Base-by-base conservation (phyloP, 257 asterid genomes). In the Solanum chiquidenum region DNA sequence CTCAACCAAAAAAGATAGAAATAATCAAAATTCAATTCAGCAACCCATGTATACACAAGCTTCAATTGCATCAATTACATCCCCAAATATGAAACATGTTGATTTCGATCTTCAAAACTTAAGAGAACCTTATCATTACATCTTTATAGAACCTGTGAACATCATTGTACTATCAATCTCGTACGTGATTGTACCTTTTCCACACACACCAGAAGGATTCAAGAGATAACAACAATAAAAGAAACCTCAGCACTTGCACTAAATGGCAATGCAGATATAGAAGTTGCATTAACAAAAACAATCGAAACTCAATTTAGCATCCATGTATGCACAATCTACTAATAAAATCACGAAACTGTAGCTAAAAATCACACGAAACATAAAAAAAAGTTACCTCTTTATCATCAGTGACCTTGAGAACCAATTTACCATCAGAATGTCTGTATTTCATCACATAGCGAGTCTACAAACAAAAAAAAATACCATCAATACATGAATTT, bases 321-420 rank as follows among this genome's bases (percentile, higher is more conserved):
- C 37, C 84, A 42, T 77, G 16, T 73, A 77, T 8, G 12, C 62
- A 40, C 37, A 27, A 77, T 20, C 60, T 12, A 76, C 11, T 9
- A 76, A n/a, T 5, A 42, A 42, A 40, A 42, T 10, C 12, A 31
- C 60, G 25, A 86, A 71, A 86, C 34, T 31, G 1, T 21, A 42
- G 40, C 83, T 66, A 25, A 38, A 13, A 66, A 1, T 12, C 49
- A 58, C n/a, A 34, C 11, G 4, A 37, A 58, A 25, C 21, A 83
- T 1, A n/a, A 37, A 7, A 58, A 38, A 27, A 7, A 0, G 12
- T 25, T 31, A 96, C 98, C 99, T 91, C 93, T 90, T 90, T 95
- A 89, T 96, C 93, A 86, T 94, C 96, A 13, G 98, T 95, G 86
- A 96, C 99, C 88, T 96, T 96, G n/a, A 96, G 95, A 74, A 96